These are phyloP conservation scores for Brassica napus DNA, from an alignment of 345 rosid species.

Conservation along the genomic window DNA sequence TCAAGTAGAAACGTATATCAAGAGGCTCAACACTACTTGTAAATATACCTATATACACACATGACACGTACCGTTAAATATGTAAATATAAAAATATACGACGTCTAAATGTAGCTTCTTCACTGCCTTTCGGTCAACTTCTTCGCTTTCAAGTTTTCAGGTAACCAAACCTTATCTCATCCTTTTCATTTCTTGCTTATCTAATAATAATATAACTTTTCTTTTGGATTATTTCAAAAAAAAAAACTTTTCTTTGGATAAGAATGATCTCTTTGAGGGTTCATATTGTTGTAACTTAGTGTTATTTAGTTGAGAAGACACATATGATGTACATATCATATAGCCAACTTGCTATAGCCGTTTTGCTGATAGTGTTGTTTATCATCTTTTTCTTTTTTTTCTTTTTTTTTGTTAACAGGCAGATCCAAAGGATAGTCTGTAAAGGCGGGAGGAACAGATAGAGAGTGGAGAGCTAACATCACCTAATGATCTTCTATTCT, in stretches of 20 bases:
- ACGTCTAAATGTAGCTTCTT: conserved; percentile 28
- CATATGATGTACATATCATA: neutral
- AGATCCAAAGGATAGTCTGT: conserved; percentile 30
- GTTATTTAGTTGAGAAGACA: neutral
- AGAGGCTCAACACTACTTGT: conserved; percentile 7
- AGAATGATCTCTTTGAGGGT: neutral
- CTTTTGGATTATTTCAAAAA: too few species aligned
- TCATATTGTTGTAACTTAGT: neutral
- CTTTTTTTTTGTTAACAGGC: conserved; percentile 16
- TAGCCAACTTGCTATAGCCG: conserved; percentile 8
- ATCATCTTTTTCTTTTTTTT: neutral
- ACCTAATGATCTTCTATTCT: neutral
- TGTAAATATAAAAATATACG: neutral
- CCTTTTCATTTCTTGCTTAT: conserved; percentile 1
- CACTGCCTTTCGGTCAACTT: conserved; percentile 27
- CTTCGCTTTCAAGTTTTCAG: conserved; percentile 46
- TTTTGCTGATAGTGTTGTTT: conserved; percentile 29
- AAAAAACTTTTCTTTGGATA: neutral
- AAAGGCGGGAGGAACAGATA: conserved; percentile 16
- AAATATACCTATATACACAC: conserved; percentile 16
- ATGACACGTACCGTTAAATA: neutral
- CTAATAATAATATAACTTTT: neutral
- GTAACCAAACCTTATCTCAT: conserved; percentile 38
- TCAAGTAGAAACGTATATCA: conserved; percentile 40
- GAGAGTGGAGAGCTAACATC: conserved; percentile 2